Base-by-base conservation (phyloP, 2,329 filamentous ascomycete species). In the Pseudogymnoascus sp. region DNA sequence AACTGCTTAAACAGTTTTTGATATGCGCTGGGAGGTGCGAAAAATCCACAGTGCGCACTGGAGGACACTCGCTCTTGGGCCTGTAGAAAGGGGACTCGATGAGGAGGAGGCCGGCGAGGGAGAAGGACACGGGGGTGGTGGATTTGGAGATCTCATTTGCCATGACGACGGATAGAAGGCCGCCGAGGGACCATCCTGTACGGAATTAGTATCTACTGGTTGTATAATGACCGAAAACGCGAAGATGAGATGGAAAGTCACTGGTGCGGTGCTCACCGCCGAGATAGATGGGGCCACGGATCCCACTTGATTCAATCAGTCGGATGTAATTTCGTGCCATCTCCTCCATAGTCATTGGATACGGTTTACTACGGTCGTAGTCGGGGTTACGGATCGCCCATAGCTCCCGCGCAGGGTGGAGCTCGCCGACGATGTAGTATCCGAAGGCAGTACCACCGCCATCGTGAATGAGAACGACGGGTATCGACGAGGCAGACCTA, bases 401-500 rank as follows among this genome's bases (percentile, higher is more conserved):
- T 45, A 61, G 21, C 34, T 61, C 59, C n/a, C 59, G 59, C 29
- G 51, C 29, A 18, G 47, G 47, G 21, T 14, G 34, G 14, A 61
- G 59, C 36, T 61, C 59, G 14, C 16, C 59, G n/a, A 61, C 16
- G 10, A 61, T 6, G 18, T 39, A 61, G 59, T 61, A 61, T 26
- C 14, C 34, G 39, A 61, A 61, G 6, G 16, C 14, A 11, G 18
- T 23, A 11, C 59, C 59, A 14, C 59, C 59, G 34, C 59, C 34
- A 21, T 61, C 59, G 59, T 61, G 59, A 31, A 61, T 45, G 12
- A 61, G 59, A 31, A 61, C 59, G 59, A 61, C 26, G 8, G 59
- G 59, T 26, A 61, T 61, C 4, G 36, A 39, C 5, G 59, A 61
- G 16, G 26, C 51, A 34, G 8, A 29, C 29, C 51, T 57, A n/a